Conservation (phyloP, 2,329 filamentous ascomycete species). For the Aspergillus ruber region DNA sequence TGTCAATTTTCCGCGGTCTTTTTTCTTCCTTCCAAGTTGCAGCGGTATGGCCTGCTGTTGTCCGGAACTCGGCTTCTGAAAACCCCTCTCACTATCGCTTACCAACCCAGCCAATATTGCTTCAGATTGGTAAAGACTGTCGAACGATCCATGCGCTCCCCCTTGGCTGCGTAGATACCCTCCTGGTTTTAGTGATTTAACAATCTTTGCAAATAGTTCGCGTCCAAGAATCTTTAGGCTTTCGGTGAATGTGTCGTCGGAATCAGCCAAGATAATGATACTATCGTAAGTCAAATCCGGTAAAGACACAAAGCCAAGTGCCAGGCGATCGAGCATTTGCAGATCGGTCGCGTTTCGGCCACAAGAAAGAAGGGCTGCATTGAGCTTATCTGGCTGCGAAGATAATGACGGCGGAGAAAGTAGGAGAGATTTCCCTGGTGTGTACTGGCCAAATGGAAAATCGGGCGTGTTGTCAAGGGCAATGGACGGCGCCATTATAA, state of each 20-base stretch:
- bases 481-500: slow-evolving; percentile 1
- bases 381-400: slow-evolving; percentile 1
- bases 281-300: slow-evolving; percentile 73
- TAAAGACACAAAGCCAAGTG: slow-evolving; percentile 71
- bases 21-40: slow-evolving; percentile 61
- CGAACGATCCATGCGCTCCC: slow-evolving; percentile 16
- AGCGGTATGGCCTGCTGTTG: slow-evolving; percentile 54
- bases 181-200: slow-evolving; percentile 35
- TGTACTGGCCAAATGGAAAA: neutral
- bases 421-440: neutral
- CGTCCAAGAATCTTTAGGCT: slow-evolving; percentile 60
- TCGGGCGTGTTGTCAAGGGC: neutral
- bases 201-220: slow-evolving; percentile 61
- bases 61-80: slow-evolving; percentile 65
- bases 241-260: slow-evolving; percentile 60
- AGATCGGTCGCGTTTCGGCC: slow-evolving; percentile 60
- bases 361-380: neutral
- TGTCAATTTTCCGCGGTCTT: slow-evolving; percentile 11
- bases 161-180: slow-evolving; percentile 2
- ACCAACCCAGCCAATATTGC: slow-evolving; percentile 77
- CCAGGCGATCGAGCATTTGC: slow-evolving; percentile 94
- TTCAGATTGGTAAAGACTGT: slow-evolving; percentile 58
- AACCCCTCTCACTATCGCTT: slow-evolving; percentile 52
- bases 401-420: slow-evolving; percentile 1
- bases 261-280: slow-evolving; percentile 75